Conservation (phyloP, 176 grass and related monocot species). For the Stipa capillata region DNA sequence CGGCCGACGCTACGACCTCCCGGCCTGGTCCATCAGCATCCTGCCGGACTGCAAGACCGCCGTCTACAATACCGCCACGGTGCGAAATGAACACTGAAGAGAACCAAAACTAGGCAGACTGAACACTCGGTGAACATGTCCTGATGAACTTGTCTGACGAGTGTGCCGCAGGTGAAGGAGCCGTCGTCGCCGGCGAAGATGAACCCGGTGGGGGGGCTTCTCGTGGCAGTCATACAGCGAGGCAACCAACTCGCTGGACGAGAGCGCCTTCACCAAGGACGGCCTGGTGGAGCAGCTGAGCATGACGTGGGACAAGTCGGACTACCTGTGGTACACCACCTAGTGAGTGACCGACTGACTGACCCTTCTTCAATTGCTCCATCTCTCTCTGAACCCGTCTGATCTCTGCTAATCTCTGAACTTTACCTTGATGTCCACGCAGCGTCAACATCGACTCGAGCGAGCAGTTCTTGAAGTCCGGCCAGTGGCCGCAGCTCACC, state of each 20-base stretch:
- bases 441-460: slow-evolving; percentile 63
- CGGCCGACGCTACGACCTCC: slow-evolving; percentile 52
- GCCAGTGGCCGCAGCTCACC: slow-evolving; percentile 56
- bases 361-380: neutral
- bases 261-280: slow-evolving; percentile 75
- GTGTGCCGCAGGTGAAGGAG: slow-evolving; percentile 33
- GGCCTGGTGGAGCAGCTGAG: slow-evolving; percentile 83
- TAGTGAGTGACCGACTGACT: slow-evolving; percentile 40
- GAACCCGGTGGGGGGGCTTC: slow-evolving; percentile 40
- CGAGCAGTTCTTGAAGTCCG: slow-evolving; percentile 79
- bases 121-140: neutral
- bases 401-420: neutral
- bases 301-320: slow-evolving; percentile 93
- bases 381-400: neutral
- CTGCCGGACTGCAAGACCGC: slow-evolving; percentile 88
- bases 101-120: neutral
- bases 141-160: neutral
- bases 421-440: neutral
- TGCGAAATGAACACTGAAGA: neutral
- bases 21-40: slow-evolving; percentile 92
- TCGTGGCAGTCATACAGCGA: slow-evolving; percentile 79
- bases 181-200: slow-evolving; percentile 53
- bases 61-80: slow-evolving; percentile 88
- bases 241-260: slow-evolving; percentile 50
- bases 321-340: slow-evolving; percentile 98